These are phyloP conservation scores for Rhizophagus sp. DNA, from an alignment of 192 early-diverging fungal genomes.

Conservation along the genomic window DNA sequence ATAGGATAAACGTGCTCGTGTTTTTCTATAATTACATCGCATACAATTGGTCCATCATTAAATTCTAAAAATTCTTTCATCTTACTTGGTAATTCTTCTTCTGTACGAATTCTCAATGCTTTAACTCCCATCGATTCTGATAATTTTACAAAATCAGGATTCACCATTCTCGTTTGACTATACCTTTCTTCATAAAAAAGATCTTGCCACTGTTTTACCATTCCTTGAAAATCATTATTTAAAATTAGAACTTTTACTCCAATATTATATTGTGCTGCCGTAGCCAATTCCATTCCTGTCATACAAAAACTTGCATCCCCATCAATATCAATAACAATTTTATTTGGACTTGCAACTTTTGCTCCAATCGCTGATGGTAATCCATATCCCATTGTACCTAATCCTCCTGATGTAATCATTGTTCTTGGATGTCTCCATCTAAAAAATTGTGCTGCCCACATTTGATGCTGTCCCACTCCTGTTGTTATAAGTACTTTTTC, in stretches of 20 bases:
- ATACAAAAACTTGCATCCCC: constrained; percentile 98
- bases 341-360: constrained; percentile 91
- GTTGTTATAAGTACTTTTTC: constrained; percentile 94
- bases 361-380: constrained; percentile 96
- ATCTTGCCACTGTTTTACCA: constrained; percentile 95
- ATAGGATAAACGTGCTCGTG: constrained; percentile 96
- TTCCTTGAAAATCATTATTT: constrained; percentile 99
- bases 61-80: constrained; percentile 90
- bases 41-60: constrained; percentile 85
- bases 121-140: constrained; percentile 92
- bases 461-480: constrained; percentile 99
- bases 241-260: constrained; percentile 94
- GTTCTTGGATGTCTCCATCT: constrained; percentile 88
- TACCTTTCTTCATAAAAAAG: constrained; percentile 98
- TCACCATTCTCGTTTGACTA: constrained; percentile 90
- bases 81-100: constrained; percentile 79
- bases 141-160: constrained; percentile 98
- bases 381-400: constrained; percentile 99
- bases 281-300: constrained; percentile 98
- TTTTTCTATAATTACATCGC: constrained; percentile 90
- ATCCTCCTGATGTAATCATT: constrained; percentile 93
- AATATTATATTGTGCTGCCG: constrained; percentile 96
- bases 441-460: constrained; percentile 98
- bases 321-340: constrained; percentile 97
- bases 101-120: constrained; percentile 81